phyloP scores from a whole-genome alignment of 352 stramenopile genomes.

The Thalassiosira hispida region DNA sequence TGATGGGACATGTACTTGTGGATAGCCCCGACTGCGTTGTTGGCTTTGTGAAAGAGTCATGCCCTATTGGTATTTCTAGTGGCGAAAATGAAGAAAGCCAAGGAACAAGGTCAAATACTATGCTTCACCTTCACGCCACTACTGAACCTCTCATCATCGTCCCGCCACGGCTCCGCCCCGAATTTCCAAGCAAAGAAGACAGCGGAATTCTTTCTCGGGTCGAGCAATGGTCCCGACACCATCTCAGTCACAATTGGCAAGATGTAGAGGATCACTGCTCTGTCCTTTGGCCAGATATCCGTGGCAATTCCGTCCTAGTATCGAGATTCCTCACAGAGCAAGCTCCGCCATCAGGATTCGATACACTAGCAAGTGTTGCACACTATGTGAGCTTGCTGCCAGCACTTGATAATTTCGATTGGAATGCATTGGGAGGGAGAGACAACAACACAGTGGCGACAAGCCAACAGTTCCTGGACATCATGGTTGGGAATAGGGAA shows the following conservation, averaged over 20 bases:
- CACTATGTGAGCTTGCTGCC: constrained; percentile 92
- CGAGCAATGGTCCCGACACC: constrained; percentile 26
- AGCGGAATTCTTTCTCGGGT: constrained; percentile 8
- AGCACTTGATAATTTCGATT: constrained; percentile 88
- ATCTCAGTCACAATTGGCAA: background rate
- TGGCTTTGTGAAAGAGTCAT: constrained; percentile 25
- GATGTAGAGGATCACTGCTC: background rate
- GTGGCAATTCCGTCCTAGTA: constrained; percentile 68
- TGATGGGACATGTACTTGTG: constrained; percentile 40
- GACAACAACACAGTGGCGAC: constrained; percentile 89
- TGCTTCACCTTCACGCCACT: constrained; percentile 35
- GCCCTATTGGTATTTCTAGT: background rate
- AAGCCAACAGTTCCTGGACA: constrained; percentile 90
- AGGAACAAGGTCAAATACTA: background rate
- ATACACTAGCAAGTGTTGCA: constrained; percentile 54
- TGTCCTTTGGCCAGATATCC: constrained; percentile 87
- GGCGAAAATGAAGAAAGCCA: background rate
- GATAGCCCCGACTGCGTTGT: constrained; percentile 31
- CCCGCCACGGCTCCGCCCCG: constrained; percentile 7
- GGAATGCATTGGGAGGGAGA: constrained; percentile 86
- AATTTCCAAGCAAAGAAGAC: constrained; percentile 35
- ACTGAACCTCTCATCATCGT: constrained; percentile 24
- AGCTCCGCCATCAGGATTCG: constrained; percentile 76
- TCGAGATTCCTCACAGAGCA: constrained; percentile 85
- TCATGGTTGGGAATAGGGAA: constrained; percentile 89